These are phyloP conservation scores for Pseudogymnoascus sp. DNA, from an alignment of 2,329 filamentous ascomycete genomes.

Conservation along the genomic window DNA sequence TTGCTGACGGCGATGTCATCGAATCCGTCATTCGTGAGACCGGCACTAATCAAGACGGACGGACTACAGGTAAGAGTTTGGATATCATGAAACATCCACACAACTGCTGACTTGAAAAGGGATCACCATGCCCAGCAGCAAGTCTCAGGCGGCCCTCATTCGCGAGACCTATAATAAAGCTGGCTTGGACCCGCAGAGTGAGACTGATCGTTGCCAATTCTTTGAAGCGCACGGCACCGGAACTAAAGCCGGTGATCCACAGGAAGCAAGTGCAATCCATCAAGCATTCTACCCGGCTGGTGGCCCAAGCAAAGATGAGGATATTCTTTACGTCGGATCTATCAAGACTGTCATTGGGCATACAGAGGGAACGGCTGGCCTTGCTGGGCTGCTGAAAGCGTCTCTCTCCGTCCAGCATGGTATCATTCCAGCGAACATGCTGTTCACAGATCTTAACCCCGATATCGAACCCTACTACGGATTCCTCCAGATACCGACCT, in stretches of 20 bases:
- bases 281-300: conserved; percentile 15
- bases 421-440: conserved; percentile 23
- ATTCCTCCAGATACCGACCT: background rate
- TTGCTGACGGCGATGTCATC: conserved; percentile 49
- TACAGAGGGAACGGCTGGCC: conserved; percentile 18
- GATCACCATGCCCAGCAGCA: conserved; percentile 44
- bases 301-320: conserved; percentile 13
- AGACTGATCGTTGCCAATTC: conserved; percentile 10
- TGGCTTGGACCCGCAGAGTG: conserved; percentile 4
- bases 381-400: conserved; percentile 19
- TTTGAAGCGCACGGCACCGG: conserved; percentile 25
- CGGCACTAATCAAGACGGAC: conserved; percentile 48
- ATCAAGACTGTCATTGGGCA: conserved; percentile 25
- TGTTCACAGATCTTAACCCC: conserved; percentile 30
- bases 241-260: conserved; percentile 22
- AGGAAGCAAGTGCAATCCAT: conserved; percentile 17
- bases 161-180: background rate
- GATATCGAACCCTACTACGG: conserved; percentile 19
- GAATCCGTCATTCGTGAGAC: conserved; percentile 46
- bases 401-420: conserved; percentile 24
- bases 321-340: conserved; percentile 16
- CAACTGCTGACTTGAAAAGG: background rate
- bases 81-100: background rate
- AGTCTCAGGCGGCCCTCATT: conserved; percentile 29
- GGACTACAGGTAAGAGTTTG: conserved; percentile 34